phyloP scores from a whole-genome alignment of 2,329 filamentous ascomycete species.

The Penicillium rolfsii region DNA sequence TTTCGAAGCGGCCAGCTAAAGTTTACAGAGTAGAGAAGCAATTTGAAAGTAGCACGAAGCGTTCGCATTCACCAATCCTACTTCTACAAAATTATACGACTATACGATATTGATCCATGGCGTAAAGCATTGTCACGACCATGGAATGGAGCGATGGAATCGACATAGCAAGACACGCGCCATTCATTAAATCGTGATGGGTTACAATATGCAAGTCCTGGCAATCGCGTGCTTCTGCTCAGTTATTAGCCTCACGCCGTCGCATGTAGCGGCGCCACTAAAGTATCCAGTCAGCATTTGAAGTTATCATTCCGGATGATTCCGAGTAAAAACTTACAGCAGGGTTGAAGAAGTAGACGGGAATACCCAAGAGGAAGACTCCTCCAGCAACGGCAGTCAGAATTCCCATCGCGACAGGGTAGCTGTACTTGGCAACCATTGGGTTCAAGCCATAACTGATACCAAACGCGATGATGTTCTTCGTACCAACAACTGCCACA shows the following conservation, averaged over 20 bases:
- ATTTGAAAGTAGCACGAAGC: not conserved
- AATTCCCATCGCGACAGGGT: constrained; percentile 31
- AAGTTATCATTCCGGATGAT: not conserved
- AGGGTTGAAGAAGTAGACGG: constrained; percentile 32
- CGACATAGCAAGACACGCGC: not conserved
- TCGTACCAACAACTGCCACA: constrained; percentile 36
- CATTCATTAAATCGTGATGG: not conserved
- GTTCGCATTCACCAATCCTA: not conserved
- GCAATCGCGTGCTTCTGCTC: not conserved
- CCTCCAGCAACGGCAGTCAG: constrained; percentile 26
- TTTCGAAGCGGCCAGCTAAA: no score
- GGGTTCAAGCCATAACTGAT: constrained; percentile 35
- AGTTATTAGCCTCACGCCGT: constrained; percentile 1
- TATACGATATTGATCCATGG: not conserved
- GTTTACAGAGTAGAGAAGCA: not conserved
- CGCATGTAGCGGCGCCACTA: constrained; percentile 25
- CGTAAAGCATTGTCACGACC: not conserved
- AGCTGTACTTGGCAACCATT: constrained; percentile 31
- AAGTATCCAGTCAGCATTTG: not conserved
- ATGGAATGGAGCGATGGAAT: not conserved
- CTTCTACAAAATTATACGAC: not conserved
- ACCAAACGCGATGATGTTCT: constrained; percentile 34
- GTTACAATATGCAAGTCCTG: not conserved
- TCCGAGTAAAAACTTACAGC: constrained; percentile 18
- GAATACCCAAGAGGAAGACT: constrained; percentile 30